Evolutionary conservation across 148 eudicot species (phyloP).

Genomic region (Rhododendron ovatum): DNA sequence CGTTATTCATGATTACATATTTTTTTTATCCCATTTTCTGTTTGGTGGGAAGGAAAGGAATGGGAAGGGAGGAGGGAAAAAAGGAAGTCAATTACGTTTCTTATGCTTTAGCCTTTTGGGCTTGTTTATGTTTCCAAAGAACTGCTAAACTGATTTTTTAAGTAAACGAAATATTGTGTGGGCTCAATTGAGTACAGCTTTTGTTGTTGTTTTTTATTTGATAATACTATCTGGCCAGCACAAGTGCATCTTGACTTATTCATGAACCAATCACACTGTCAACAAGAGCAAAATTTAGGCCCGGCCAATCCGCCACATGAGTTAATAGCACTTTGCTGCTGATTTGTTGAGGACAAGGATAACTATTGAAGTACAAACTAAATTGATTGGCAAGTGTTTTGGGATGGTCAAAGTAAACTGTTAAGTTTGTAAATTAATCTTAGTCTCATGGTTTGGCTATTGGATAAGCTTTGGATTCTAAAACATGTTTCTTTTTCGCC

Average conservation of each 20-base stretch:
- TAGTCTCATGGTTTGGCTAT: neutral
- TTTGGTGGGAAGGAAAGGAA: neutral
- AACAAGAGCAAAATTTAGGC: neutral
- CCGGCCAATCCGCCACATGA: neutral
- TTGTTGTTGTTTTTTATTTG: neutral
- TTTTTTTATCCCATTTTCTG: neutral
- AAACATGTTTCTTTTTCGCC: neutral
- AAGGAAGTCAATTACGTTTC: neutral
- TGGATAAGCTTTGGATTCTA: slow-evolving; percentile 16
- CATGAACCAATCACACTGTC: neutral
- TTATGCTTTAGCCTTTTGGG: neutral
- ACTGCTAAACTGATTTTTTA: neutral
- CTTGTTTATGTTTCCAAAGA: neutral
- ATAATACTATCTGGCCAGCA: neutral
- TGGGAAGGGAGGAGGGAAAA: too few species aligned
- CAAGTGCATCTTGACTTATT: neutral
- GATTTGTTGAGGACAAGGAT: neutral
- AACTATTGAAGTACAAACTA: neutral
- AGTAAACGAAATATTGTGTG: neutral
- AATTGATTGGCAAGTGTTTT: neutral
- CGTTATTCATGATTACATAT: neutral
- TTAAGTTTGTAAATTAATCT: neutral
- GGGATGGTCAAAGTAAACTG: neutral
- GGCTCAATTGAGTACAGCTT: neutral
- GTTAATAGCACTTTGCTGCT: neutral